These are phyloP conservation scores for Boletellus ananas DNA, from an alignment of 768 basidiomycete genomes.

Conservation along the genomic window DNA sequence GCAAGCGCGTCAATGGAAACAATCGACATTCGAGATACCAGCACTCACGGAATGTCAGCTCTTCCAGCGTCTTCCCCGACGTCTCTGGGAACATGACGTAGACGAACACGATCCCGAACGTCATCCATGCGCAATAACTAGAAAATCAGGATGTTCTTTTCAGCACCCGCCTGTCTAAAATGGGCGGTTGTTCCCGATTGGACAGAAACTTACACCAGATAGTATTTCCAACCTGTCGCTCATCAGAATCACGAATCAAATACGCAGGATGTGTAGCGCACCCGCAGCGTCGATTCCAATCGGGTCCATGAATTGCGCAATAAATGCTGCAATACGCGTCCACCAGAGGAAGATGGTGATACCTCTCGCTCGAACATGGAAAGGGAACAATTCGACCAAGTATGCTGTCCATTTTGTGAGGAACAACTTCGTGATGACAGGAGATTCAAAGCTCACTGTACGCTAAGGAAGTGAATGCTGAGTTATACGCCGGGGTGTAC, in stretches of 20 bases:
- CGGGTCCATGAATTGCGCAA: slow-evolving; percentile 2
- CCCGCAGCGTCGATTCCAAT: slow-evolving; percentile 1
- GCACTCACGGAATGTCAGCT: slow-evolving; percentile 17
- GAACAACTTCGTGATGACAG: no score
- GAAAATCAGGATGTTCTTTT: not conserved
- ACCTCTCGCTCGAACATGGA: slow-evolving; percentile 55
- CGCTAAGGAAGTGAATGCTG: slow-evolving; percentile 1
- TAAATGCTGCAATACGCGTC: slow-evolving; percentile 35
- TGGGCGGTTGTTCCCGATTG: no score
- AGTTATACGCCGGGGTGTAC: slow-evolving; percentile 3
- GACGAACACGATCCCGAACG: slow-evolving; percentile 11
- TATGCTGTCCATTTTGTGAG: slow-evolving; percentile 37
- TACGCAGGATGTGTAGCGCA: not conserved
- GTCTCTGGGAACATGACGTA: slow-evolving; percentile 21
- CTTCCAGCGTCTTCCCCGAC: slow-evolving; percentile 17
- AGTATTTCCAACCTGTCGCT: slow-evolving; percentile 13
- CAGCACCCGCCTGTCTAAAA: not conserved
- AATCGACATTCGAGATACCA: slow-evolving; percentile 13
- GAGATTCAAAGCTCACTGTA: slow-evolving; percentile 1
- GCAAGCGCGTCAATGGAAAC: slow-evolving; percentile 24
- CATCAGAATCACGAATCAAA: not conserved
- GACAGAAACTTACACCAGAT: slow-evolving; percentile 1
- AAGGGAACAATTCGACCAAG: slow-evolving; percentile 64
- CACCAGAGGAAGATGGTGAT: slow-evolving; percentile 60
- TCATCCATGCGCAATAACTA: slow-evolving; percentile 16